Conservation (phyloP, 1,284 basidiomycete species). For the Rhodotorula glutinis region DNA sequence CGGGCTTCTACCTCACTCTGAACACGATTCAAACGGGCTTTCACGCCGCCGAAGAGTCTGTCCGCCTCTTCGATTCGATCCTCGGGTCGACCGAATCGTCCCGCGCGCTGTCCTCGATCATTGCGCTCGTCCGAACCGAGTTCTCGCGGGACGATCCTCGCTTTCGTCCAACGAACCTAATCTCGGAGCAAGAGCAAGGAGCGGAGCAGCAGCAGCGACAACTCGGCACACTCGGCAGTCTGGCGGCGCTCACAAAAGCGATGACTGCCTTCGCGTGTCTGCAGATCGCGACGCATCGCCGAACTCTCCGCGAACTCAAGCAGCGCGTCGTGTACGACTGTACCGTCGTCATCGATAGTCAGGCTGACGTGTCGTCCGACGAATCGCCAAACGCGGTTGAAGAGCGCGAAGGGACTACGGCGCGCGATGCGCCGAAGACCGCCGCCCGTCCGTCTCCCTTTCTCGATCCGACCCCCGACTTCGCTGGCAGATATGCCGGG, state of each 20-base stretch:
- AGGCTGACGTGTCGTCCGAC: not conserved
- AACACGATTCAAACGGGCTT: slow-evolving; percentile 48
- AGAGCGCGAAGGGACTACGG: not conserved
- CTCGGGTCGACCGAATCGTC: slow-evolving; percentile 56
- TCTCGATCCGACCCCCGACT: slow-evolving; percentile 34
- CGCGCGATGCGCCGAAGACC: no score
- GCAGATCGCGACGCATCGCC: slow-evolving; percentile 51
- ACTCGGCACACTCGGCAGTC: slow-evolving; percentile 41
- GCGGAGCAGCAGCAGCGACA: not conserved
- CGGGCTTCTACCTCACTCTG: slow-evolving; percentile 53
- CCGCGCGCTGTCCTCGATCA: slow-evolving; percentile 53
- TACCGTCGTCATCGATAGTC: slow-evolving; percentile 49
- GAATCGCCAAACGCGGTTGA: not conserved
- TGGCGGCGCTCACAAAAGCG: slow-evolving; percentile 53
- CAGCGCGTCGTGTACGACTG: slow-evolving; percentile 54
- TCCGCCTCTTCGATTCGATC: slow-evolving; percentile 54
- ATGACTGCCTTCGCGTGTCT: slow-evolving; percentile 56
- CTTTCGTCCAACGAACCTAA: slow-evolving; percentile 46
- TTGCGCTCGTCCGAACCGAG: slow-evolving; percentile 53
- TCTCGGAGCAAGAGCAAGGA: slow-evolving; percentile 4
- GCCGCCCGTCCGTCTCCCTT: not conserved
- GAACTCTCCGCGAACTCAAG: slow-evolving; percentile 47
- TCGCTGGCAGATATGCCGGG: slow-evolving; percentile 12
- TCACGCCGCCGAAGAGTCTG: slow-evolving; percentile 53
- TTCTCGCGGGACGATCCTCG: slow-evolving; percentile 46